Evolutionary conservation across 768 basidiomycete genomes (phyloP).

Genomic region (Holtermanniella nyarrowii): DNA sequence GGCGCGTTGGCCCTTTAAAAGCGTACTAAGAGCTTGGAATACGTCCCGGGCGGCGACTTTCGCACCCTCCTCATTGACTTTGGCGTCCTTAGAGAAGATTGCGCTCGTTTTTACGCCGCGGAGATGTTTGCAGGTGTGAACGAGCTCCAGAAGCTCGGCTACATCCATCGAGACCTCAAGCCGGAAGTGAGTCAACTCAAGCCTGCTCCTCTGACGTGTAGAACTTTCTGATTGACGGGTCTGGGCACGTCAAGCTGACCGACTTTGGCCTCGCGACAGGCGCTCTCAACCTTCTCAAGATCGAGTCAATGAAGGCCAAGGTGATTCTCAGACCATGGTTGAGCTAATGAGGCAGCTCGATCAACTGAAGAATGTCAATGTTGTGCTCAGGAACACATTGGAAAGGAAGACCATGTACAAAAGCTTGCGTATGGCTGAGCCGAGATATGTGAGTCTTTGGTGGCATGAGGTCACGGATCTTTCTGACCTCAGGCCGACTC

Average conservation of each 20-base stretch:
- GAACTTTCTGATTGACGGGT: conserved; percentile 94
- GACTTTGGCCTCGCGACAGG: conserved; percentile 98
- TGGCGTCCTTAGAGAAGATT: conserved; percentile 92
- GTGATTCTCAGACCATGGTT: conserved; percentile 41
- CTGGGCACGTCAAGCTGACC: conserved; percentile 82
- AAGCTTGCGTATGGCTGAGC: conserved; percentile 78
- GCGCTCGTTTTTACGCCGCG: conserved; percentile 90
- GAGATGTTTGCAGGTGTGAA: conserved; percentile 95
- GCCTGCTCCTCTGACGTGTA: conserved; percentile 36
- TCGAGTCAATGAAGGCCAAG: conserved; percentile 89
- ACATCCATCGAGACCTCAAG: conserved; percentile 95
- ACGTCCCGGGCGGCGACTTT: conserved; percentile 97
- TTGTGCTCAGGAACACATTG: conserved; percentile 84
- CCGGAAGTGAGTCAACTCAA: conserved; percentile 85
- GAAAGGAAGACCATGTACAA: conserved; percentile 92
- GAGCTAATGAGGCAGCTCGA: conserved; percentile 56
- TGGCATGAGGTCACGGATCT: too few species aligned
- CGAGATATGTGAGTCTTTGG: conserved; percentile 53
- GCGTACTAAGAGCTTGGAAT: conserved; percentile 48
- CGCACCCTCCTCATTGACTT: conserved; percentile 94
- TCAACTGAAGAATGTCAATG: conserved; percentile 85
- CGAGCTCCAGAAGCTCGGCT: conserved; percentile 92
- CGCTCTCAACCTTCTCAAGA: conserved; percentile 82
- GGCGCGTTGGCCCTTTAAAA: conserved; percentile 40
- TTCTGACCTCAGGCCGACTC: conserved; percentile 61